Evolutionary conservation across 768 basidiomycete species (phyloP).

Genomic region (Boletus eberwhitei): DNA sequence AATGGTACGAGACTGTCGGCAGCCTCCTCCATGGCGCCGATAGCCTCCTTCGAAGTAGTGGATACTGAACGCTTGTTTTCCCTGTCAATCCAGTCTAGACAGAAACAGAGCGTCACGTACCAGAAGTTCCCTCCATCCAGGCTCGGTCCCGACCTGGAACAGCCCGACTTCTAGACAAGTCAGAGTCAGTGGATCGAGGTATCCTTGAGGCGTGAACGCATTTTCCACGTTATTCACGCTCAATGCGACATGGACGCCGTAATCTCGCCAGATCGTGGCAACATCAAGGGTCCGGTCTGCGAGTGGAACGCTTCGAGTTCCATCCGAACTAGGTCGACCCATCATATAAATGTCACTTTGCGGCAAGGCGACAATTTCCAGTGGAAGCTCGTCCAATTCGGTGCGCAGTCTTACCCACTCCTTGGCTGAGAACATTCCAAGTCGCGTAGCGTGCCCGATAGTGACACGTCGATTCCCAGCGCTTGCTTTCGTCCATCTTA

Average conservation of each 20-base stretch:
- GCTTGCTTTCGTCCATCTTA: conserved; percentile 25
- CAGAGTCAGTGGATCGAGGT: conserved; percentile 56
- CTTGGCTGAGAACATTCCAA: conserved; percentile 45
- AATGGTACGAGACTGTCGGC: conserved; percentile 33
- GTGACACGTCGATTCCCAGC: conserved; percentile 41
- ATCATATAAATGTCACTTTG: conserved; percentile 71
- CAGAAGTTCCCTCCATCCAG: conserved; percentile 44
- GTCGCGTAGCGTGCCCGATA: conserved; percentile 59
- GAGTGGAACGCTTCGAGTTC: conserved; percentile 30
- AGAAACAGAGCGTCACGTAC: conserved; percentile 32
- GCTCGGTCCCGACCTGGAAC: conserved; percentile 54
- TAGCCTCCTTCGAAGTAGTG: conserved; percentile 48
- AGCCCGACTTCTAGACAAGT: conserved; percentile 56
- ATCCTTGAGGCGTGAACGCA: conserved; percentile 68
- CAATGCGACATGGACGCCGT: conserved; percentile 50
- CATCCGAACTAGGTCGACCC: conserved; percentile 36
- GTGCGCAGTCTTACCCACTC: conserved; percentile 46
- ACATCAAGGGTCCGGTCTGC: conserved; percentile 56
- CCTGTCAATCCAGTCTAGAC: conserved; percentile 2
- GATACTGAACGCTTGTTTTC: conserved; percentile 46
- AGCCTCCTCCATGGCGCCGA: conserved; percentile 32
- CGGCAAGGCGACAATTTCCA: conserved; percentile 54
- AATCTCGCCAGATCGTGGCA: conserved; percentile 42
- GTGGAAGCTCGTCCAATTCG: conserved; percentile 40
- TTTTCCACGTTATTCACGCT: conserved; percentile 66